Evolutionary conservation across 2,329 filamentous ascomycete genomes (phyloP), one percentile per base, ranked within the genome.

Genomic region (Ophiostoma triangulosporum): DNA sequence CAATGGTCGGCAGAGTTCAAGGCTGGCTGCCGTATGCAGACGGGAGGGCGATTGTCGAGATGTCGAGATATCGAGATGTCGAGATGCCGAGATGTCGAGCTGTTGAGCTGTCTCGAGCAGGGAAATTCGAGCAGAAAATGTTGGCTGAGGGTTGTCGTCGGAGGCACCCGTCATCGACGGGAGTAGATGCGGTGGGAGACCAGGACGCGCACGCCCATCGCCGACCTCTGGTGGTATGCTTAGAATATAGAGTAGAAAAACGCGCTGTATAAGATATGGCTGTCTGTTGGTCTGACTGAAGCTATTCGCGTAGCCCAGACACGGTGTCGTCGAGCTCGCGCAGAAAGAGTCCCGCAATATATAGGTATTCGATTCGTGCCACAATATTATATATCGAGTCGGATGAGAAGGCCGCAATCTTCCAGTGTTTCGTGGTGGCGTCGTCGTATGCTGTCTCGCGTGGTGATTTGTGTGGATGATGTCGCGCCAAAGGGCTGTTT

Each of bases 401-500:
- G n/a, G n/a, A n/a, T n/a, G n/a, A n/a, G n/a, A n/a, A n/a, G n/a
- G n/a, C n/a, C n/a, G n/a, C n/a, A n/a, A n/a, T n/a, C n/a, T n/a
- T n/a, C n/a, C n/a, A n/a, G n/a, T n/a, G n/a, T n/a, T 7, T 8
- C 17, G 24, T 27, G 27, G n/a, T 48, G 45, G 26, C 27, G 45
- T 48, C 3, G 27, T 8, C 15, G 26, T 48, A 6, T 29, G 15
- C n/a, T 48, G 45, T 17, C 7, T 20, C 11, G 15, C 14, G 24
- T 24, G 20, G 20, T 45, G 14, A 9, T 45, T 17, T n/a, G 36
- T 9, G 6, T n/a, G 14, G 40, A 31, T 22, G 45, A 20, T 17
- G 45, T 35, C 48, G 48, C 48, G 36, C 26, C 27, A 52, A 52
- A 24, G 50, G 36, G 35, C 17, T 43, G 35, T 29, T 51, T 51